Evolutionary conservation across 805 yeast species (phyloP), one percentile per base, ranked within the genome.

Genomic region (Candida adriatica): DNA sequence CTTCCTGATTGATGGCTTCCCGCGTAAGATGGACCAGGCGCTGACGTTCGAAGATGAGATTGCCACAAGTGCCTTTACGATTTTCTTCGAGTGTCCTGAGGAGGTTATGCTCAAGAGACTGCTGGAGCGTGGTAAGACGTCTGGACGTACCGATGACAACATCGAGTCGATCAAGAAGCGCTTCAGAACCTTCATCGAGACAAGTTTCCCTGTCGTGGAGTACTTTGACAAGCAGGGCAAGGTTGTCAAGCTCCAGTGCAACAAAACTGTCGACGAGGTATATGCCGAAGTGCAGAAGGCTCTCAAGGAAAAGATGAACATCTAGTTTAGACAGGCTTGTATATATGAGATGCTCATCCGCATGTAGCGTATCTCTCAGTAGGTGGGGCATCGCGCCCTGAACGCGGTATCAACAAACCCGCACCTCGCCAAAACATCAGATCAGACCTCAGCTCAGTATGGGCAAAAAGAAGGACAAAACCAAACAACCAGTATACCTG

Each of bases 1-100:
- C 32, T 90, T 88, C 56, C 64, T 90, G 48, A 77, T 90, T 32
- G 98, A 90, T 56, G 98, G 98, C 1, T 90, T 92, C 71, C 98
- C 98, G 29, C 74, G 97, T 56, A 86, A 88, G 56, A 90, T 92
- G 96, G 97, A 92, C 60, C 98, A 90, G 64, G 97, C 97, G 1
- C 38, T 81, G 24, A 82, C 90, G n/a, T 90, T 90, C 55, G 97
- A 90, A 61, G 75, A 81, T 24, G 64, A 74, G 52, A 67, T 77
- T 47, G 92, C 76, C 49, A 79, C 68, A 56, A 79, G 84, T 41
- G 65, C 75, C 16, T 73, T 80, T 58, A 75, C 83, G 2, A 62
- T 83, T 25, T 83, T 79, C 59, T 83, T 83, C 50, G 87, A 82
- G 43, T 83, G 94, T 56, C 84, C 90, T 1, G 92, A 82, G 56